A percentile compares a stretch with the other conserved stretches of the same genome.
These are phyloP conservation scores for Rubroshorea leprosula DNA, from an alignment of 345 rosid genomes.

Conservation along the genomic window DNA sequence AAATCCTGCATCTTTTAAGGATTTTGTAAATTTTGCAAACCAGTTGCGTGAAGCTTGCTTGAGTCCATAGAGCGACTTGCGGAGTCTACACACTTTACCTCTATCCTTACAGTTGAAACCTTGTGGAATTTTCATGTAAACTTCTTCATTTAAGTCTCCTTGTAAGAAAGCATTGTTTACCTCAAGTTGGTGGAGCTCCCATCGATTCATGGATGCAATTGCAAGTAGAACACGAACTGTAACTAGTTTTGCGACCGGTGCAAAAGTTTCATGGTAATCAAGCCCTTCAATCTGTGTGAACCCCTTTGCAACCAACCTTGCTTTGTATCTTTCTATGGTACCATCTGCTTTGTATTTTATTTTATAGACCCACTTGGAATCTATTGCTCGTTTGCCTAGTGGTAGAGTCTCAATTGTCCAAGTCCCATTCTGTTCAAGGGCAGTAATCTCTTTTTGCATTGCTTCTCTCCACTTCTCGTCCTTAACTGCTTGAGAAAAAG, in stretches of 20 bases:
- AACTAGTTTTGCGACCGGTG: no score
- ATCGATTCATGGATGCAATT: no score
- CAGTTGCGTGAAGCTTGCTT: no score
- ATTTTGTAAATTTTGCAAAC: background rate
- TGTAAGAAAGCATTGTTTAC: no score
- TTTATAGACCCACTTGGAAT: background rate
- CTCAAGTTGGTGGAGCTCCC: no score
- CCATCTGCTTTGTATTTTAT: background rate
- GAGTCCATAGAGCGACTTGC: slow-evolving; percentile 6
- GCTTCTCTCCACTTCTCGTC: no score
- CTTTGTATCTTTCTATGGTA: background rate
- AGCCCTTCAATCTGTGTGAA: no score
- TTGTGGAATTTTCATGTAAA: no score
- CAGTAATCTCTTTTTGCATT: background rate
- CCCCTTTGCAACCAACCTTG: background rate
- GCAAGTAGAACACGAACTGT: no score
- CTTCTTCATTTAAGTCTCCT: no score
- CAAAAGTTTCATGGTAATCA: no score
- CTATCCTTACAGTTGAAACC: no score
- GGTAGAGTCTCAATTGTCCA: background rate
- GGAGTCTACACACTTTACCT: background rate
- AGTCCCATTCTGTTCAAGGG: background rate
- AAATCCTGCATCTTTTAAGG: background rate
- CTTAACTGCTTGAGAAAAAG: background rate
- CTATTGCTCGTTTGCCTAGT: background rate